Evolutionary conservation across 257 asterid genomes (phyloP).

Genomic region (Ligustrum vulgare): DNA sequence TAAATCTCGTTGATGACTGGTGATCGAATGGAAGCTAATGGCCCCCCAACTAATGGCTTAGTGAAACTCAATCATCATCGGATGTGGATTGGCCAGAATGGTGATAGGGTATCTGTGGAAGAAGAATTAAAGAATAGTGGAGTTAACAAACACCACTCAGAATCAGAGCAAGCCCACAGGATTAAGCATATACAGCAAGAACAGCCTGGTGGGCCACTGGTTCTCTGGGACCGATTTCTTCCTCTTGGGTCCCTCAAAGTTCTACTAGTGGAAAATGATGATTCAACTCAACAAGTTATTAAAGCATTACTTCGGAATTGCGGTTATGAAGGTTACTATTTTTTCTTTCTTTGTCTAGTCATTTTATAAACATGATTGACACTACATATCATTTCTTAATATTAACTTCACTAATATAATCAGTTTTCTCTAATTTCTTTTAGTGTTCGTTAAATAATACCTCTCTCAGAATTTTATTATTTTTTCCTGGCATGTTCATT

Average conservation of each 20-base stretch:
- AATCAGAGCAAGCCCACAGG: constrained; percentile 29
- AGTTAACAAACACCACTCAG: constrained; percentile 20
- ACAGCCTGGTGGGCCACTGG: constrained; percentile 31
- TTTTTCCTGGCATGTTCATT: no score
- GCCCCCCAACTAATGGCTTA: constrained; percentile 35
- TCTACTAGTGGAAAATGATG: constrained; percentile 56
- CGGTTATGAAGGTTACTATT: constrained; percentile 46
- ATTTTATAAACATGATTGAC: background rate
- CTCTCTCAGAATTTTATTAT: background rate
- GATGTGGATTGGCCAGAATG: constrained; percentile 22
- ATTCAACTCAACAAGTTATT: constrained; percentile 53
- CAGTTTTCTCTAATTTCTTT: background rate
- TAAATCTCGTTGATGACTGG: constrained; percentile 59
- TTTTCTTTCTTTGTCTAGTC: no score
- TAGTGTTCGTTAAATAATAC: background rate
- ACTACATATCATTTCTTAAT: background rate
- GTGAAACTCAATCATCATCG: constrained; percentile 28
- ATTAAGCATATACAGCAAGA: constrained; percentile 30
- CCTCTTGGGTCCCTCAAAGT: constrained; percentile 52
- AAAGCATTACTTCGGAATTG: constrained; percentile 54
- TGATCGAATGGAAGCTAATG: constrained; percentile 28
- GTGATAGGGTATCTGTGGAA: constrained; percentile 33
- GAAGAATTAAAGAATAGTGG: constrained; percentile 38
- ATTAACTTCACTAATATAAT: background rate
- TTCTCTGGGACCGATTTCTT: constrained; percentile 54